Conservation (phyloP, 1,139 yeast species). For the Kazachstania sp. region DNA sequence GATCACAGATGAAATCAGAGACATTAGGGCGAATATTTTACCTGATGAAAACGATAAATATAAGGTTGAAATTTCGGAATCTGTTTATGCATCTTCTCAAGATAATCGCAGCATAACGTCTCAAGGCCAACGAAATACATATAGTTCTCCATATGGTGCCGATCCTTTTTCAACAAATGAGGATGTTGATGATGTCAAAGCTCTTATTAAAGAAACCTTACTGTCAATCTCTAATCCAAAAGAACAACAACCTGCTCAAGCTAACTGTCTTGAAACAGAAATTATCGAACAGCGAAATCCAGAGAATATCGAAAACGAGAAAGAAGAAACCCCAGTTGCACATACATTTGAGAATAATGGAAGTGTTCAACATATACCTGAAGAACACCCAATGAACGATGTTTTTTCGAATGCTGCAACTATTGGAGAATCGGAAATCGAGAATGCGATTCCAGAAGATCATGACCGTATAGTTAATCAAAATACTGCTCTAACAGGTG, state of each 20-base stretch:
- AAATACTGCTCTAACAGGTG: too few species aligned
- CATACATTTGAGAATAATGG: too few species aligned
- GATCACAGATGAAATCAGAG: neutral
- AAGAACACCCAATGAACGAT: neutral
- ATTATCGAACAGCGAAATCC: neutral
- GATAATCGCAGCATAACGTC: conserved; percentile 9
- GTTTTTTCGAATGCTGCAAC: too few species aligned
- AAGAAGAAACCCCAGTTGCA: too few species aligned
- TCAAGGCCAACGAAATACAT: conserved; percentile 5
- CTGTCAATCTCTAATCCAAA: conserved; percentile 1
- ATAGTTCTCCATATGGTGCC: conserved; percentile 16
- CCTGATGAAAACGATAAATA: conserved; percentile 3
- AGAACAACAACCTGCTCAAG: neutral
- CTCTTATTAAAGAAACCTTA: conserved; percentile 10
- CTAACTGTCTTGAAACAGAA: neutral
- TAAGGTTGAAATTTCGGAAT: conserved; percentile 14
- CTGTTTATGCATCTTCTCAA: conserved; percentile 14
- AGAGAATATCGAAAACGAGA: too few species aligned
- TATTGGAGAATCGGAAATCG: too few species aligned
- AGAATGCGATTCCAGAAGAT: too few species aligned
- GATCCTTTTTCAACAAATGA: conserved; percentile 11
- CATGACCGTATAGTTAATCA: too few species aligned
- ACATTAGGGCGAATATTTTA: neutral
- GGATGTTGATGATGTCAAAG: conserved; percentile 4
- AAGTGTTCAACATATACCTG: neutral